Percentiles rank a stretch among this genome's conserved stretches.
Evolutionary conservation across 2,329 filamentous ascomycete genomes (phyloP).

Genomic region (Aspergillus flavus): DNA sequence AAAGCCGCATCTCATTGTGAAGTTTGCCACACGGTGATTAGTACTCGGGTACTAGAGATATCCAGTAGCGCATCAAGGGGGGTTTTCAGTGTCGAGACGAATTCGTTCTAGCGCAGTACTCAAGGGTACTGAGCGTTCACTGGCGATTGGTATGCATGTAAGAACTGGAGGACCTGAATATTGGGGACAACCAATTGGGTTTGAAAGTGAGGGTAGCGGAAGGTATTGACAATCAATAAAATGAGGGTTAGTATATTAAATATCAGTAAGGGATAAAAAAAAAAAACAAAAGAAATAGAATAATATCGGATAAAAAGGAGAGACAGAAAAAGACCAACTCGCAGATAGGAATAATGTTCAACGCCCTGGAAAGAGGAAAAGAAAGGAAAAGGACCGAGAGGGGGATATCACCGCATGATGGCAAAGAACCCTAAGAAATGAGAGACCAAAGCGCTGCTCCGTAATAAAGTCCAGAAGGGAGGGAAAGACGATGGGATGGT

Average conservation of each 20-base stretch:
- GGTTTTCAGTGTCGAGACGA: not conserved
- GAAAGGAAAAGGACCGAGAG: not conserved
- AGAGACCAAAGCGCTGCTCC: not conserved
- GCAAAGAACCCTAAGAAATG: not conserved
- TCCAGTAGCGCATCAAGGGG: not conserved
- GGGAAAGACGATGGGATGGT: not conserved
- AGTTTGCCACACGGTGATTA: not conserved
- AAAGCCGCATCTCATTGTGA: constrained; percentile 34
- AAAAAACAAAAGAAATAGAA: not conserved
- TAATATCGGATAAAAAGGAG: not conserved
- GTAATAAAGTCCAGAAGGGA: not conserved
- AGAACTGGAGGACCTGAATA: not conserved
- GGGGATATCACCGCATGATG: not conserved
- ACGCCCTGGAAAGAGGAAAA: not conserved
- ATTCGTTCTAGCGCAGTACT: not conserved
- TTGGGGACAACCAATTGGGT: not conserved
- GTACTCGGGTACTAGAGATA: not conserved
- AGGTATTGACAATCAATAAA: not conserved
- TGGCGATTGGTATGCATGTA: not conserved
- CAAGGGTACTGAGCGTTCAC: not conserved
- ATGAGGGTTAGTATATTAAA: not conserved
- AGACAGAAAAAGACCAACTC: not conserved
- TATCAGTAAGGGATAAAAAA: not conserved
- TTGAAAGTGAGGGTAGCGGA: not conserved
- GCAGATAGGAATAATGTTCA: not conserved